Base-by-base conservation (phyloP, 106 monocot species). In the Acorus gramineus region DNA sequence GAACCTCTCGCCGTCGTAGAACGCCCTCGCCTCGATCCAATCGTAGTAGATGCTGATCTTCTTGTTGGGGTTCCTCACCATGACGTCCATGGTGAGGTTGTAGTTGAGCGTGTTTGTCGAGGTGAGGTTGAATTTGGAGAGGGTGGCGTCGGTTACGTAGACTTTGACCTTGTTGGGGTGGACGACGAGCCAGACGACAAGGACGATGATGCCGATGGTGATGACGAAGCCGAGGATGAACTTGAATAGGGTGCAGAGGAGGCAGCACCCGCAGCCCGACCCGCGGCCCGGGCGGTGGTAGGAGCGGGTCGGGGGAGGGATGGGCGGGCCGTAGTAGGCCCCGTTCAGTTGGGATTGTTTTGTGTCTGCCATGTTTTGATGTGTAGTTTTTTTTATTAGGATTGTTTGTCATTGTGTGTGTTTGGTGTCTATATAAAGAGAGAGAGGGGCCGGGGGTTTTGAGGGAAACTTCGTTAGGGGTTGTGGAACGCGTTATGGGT, bases 161-260 rank as follows among this genome's bases (percentile, higher is more conserved):
- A 71, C 87, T 28, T 79, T 79, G 51, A 92, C 57, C 6, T 52
- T 11, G 58, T 73, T 11, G 12, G 90, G 89, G 60, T 81, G 89
- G 61, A 79, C 71, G 56, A 89, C 54, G 64, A 89, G 81, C 89
- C 89, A 89, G 45, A 84, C 50, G 64, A 85, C 69, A 54, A 89
- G 77, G 56, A 67, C 68, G 65, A 71, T 51, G 78, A 81, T 71
- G 70, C 84, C 84, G 53, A 89, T 11, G 11, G 64, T 44, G 76
- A 89, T 42, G 55, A 77, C 11, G 67, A 76, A 14, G 67, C 66
- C 61, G 66, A 74, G 2, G 60, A 84, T 11, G 52, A 42, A 14
- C 59, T 59, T 59, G 59, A 59, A 28, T 28, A 28, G 28, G 28
- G 28, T 28, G 28, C 28, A 28, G 28, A 28, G 28, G 28, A 28